A percentile compares a stretch with the other conserved stretches of the same genome.
Conservation (phyloP, 2,329 filamentous ascomycete species). For the Paramyrothecium roridum region DNA sequence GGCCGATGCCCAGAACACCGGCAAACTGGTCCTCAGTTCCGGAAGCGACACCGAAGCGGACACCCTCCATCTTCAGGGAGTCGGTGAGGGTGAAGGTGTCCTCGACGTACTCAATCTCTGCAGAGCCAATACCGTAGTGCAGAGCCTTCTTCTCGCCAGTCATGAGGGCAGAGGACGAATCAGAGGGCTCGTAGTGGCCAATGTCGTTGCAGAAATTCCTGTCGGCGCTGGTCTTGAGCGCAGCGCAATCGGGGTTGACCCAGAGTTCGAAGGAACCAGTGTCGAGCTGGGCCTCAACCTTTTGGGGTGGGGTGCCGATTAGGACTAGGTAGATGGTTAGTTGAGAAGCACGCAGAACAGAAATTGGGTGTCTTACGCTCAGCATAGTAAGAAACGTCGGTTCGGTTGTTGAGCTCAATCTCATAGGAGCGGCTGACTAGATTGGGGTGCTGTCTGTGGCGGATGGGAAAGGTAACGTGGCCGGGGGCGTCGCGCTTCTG, state of each 20-base stretch:
- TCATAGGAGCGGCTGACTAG: constrained; percentile 40
- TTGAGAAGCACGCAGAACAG: not conserved
- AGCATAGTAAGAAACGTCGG: constrained; percentile 53
- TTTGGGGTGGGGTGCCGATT: constrained; percentile 52
- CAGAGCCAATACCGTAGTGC: constrained; percentile 48
- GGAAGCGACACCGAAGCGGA: constrained; percentile 66
- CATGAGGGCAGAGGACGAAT: constrained; percentile 34
- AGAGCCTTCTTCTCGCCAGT: constrained; percentile 35
- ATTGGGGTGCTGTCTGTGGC: constrained; percentile 2
- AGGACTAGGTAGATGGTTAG: constrained; percentile 24
- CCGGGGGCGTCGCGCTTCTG: not conserved
- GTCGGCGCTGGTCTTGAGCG: constrained; percentile 34
- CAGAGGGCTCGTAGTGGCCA: constrained; percentile 38
- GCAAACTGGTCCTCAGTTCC: constrained; percentile 43
- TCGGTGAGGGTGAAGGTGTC: constrained; percentile 35
- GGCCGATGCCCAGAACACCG: constrained; percentile 73
- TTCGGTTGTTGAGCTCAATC: constrained; percentile 44
- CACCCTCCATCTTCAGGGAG: constrained; percentile 26
- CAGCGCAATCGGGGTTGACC: constrained; percentile 59
- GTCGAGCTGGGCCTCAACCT: constrained; percentile 53
- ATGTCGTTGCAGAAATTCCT: constrained; percentile 41
- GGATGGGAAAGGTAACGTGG: constrained; percentile 18
- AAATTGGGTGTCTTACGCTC: constrained; percentile 28
- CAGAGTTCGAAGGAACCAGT: constrained; percentile 60
- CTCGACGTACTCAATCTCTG: constrained; percentile 46